Percentiles rank a stretch among this genome's conserved stretches.
These are phyloP conservation scores for Coffea humblotiana DNA, from an alignment of 305 asterid species.

Conservation along the genomic window DNA sequence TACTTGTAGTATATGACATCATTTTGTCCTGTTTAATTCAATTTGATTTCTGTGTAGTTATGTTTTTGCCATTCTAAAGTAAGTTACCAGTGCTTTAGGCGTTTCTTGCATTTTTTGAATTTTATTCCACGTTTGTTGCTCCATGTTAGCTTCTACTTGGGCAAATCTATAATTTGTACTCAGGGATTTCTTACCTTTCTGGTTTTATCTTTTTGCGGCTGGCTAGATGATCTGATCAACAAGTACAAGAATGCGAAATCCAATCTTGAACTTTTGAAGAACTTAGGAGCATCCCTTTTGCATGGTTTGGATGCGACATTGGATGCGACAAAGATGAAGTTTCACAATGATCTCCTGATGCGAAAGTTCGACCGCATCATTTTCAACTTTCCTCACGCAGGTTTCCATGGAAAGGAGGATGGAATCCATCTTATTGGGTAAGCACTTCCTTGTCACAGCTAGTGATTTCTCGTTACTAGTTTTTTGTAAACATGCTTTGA, in stretches of 20 bases:
- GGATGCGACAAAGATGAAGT: conserved; percentile 50
- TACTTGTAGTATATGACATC: neutral
- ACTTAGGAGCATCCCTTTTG: conserved; percentile 42
- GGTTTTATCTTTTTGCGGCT: conserved; percentile 21
- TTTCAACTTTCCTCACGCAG: conserved; percentile 75
- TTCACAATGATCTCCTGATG: conserved; percentile 25
- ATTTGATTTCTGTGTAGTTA: no score
- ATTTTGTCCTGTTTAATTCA: neutral
- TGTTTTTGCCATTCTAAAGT: neutral
- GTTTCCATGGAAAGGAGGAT: conserved; percentile 48
- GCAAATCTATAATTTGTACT: neutral
- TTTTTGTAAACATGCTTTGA: neutral
- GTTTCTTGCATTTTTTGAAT: neutral
- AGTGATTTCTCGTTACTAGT: neutral
- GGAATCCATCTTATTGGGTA: conserved; percentile 28
- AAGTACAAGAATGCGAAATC: conserved; percentile 45
- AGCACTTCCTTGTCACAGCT: conserved; percentile 4
- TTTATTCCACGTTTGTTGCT: neutral
- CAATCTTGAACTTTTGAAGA: conserved; percentile 32
- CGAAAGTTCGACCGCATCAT: conserved; percentile 50
- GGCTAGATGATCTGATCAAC: conserved; percentile 17
- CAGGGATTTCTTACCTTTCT: neutral
- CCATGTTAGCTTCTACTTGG: neutral
- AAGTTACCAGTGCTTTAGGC: neutral
- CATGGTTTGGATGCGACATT: conserved; percentile 66